Evolutionary conservation across 805 yeast species (phyloP).

Genomic region (Yarrowia alimentaria): DNA sequence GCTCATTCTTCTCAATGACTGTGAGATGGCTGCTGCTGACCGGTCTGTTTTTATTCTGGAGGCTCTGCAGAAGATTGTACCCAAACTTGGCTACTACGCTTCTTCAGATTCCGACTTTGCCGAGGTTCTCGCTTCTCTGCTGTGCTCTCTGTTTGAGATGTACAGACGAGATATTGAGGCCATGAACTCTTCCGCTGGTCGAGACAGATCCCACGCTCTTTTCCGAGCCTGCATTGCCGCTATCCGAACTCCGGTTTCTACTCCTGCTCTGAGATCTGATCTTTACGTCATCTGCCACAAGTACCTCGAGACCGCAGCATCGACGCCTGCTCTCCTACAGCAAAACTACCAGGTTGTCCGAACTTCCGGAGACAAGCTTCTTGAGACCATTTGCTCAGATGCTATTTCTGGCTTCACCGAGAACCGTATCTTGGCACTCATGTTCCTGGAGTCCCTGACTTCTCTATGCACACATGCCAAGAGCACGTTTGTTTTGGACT

Average conservation of each 20-base stretch:
- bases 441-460: slow-evolving; percentile 68
- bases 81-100: slow-evolving; percentile 72
- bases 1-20: slow-evolving; percentile 68
- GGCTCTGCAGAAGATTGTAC: slow-evolving; percentile 70
- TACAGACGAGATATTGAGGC: slow-evolving; percentile 48
- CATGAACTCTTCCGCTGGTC: slow-evolving; percentile 35
- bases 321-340: slow-evolving; percentile 36
- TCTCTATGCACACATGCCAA: slow-evolving; percentile 53
- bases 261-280: slow-evolving; percentile 69
- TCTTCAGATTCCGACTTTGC: slow-evolving; percentile 65
- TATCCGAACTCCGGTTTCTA: slow-evolving; percentile 64
- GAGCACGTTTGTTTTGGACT: slow-evolving; percentile 56
- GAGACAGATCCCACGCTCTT: slow-evolving; percentile 60
- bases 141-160: slow-evolving; percentile 65
- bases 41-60: slow-evolving; percentile 68
- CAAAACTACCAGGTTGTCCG: slow-evolving; percentile 56
- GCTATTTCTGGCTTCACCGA: slow-evolving; percentile 76
- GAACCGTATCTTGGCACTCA: slow-evolving; percentile 67
- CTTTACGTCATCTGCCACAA: slow-evolving; percentile 71
- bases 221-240: slow-evolving; percentile 76
- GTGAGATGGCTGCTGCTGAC: slow-evolving; percentile 46
- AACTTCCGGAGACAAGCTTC: slow-evolving; percentile 57
- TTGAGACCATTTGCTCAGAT: slow-evolving; percentile 70
- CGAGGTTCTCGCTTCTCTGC: slow-evolving; percentile 71
- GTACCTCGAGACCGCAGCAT: slow-evolving; percentile 44